Conservation (phyloP, 495 filamentous ascomycete species). For the Oidiodendron maius region DNA sequence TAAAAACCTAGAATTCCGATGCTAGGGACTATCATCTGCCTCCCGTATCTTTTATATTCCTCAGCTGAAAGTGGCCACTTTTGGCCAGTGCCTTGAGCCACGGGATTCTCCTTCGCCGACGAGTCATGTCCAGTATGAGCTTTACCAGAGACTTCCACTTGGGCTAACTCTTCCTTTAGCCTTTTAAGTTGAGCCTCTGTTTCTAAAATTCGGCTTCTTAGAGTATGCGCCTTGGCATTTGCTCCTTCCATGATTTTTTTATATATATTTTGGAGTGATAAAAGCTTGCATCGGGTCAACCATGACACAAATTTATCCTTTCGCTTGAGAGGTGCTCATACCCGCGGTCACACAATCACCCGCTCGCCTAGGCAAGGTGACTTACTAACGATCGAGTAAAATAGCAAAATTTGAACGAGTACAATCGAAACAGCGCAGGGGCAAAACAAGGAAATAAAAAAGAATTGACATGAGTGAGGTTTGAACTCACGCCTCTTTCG, state of each 20-base stretch:
- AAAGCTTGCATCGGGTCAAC: no score
- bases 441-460: background rate
- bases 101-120: background rate
- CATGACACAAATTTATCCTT: no score
- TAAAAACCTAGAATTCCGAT: conserved; percentile 69
- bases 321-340: no score
- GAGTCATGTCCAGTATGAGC: background rate
- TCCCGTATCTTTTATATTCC: conserved; percentile 81
- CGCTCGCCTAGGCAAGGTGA: no score
- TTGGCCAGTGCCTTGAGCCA: conserved; percentile 1
- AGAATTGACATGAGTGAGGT: background rate
- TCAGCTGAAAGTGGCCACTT: conserved; percentile 58
- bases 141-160: conserved; percentile 21
- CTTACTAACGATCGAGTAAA: no score
- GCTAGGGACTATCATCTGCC: conserved; percentile 86
- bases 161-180: conserved; percentile 29
- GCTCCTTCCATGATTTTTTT: conserved; percentile 16
- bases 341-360: background rate
- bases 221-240: conserved; percentile 12
- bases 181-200: conserved; percentile 28
- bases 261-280: background rate
- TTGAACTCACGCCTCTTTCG: background rate
- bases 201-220: conserved; percentile 26
- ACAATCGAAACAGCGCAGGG: no score
- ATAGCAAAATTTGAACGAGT: no score